Base-by-base conservation (phyloP, 1,139 yeast genomes). In the Geotrichum candidum region DNA sequence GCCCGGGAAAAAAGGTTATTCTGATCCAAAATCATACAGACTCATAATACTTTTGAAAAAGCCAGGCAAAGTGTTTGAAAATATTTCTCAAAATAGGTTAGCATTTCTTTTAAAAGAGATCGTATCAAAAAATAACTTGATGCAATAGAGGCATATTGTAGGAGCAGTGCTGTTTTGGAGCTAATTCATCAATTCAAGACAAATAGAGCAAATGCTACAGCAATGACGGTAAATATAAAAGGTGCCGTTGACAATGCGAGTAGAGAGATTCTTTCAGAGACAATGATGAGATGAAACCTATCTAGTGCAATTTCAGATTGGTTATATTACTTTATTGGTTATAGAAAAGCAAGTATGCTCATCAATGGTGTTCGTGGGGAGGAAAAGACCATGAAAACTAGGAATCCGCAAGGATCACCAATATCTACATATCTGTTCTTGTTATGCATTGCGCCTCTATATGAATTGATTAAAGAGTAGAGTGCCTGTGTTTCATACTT, bases 171-270 rank as follows among this genome's bases (percentile, higher is more conserved):
- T 7, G 54, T 62, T 6, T 7, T 45, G 55, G 27, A 51, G 22
- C 51, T 63, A 53, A 51, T 51, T 13, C 54, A 56, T n/a, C 22
- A 48, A n/a, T 33, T 56, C 11, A 51, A 48, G 18, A 35, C 31
- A 9, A 35, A 54, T 23, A 51, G 27, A 29, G 46, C 50, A 13
- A 25, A 60, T 27, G 15, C 53, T 9, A 10, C 54, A 11, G 57
- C 38, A 9, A 33, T 64, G 51, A 38, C 56, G 53, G 60, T 64
- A 13, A 67, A 61, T 58, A 61, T 62, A 53, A 60, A 63, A 59
- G 67, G 67, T 11, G 67, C 66, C 5, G 65, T 65, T 38, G 67
- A 64, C 50, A 60, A 62, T 52, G 66, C 65, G n/a, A 53, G 64
- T 50, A 10, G 58, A 18, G 18, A 18, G 18, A 18, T 18, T 18